Evolutionary conservation across 306 rosid species (phyloP), one percentile per base, ranked within the genome.

Genomic region (Quercus wislizeni): DNA sequence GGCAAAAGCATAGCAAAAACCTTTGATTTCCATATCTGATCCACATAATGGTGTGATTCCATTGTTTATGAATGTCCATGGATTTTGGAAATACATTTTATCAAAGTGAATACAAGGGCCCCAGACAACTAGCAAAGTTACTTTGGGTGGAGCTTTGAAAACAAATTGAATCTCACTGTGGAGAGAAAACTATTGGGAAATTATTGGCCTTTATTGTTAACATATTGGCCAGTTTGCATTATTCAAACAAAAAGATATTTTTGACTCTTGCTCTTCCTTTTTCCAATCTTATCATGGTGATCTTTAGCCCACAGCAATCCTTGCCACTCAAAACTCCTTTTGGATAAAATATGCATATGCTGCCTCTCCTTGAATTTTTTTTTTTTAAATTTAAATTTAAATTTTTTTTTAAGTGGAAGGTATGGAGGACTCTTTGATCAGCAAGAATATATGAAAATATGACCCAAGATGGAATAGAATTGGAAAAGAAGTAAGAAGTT

Each of bases 121-220:
- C 63, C 1, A 19, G 55, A 61, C 61, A 69, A 58, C 46, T 33
- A 58, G 75, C 61, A 76, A 81, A 71, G 76, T 61, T 11, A 51
- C 73, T 49, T 79, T 78, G 28, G 69, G 21, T 5, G 77, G 33
- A n/a, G 76, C 73, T 46, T 69, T 56, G 20, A 1, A 81, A 54
- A 59, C 1, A 51, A 61, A 62, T 71, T 73, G 80, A 71, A 81
- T 71, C 72, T 43, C 62, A 41, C 62, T n/a, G 46, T 12, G 73
- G 61, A 35, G 62, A 55, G 38, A 76, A 51, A 75, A 54, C 69
- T 46, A 33, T 65, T n/a, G 80, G 56, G 74, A 63, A 62, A 43
- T 65, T 77, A 77, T 63, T 63, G 15, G 78, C 69, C 81, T 71
- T 82, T 76, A 75, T 52, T 43, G 64, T 49, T 23, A 20, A 54